Evolutionary conservation across 768 basidiomycete species (phyloP), one percentile per base, ranked within the genome.

Genomic region (Naganishia onofrii): DNA sequence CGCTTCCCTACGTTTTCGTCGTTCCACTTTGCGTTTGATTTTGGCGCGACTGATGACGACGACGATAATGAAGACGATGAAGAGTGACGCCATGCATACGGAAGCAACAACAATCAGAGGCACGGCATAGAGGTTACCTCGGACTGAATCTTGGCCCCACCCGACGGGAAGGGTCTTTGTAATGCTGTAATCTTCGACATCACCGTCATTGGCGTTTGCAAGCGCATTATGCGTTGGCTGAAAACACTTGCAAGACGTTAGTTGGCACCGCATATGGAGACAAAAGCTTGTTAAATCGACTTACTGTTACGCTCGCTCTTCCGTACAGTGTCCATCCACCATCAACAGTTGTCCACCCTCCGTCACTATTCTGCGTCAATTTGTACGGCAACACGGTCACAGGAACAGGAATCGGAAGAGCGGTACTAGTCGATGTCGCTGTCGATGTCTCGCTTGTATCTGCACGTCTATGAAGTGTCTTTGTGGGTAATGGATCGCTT

Each of bases 41-140:
- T 80, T 80, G 6, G 75, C 72, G 6, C 79, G 73, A 19, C 71
- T 67, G 26, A 78, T 65, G n/a, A 76, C 75, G 70, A 63, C 77
- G 76, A 77, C 60, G 15, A 77, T 66, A 55, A 79, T 75, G 13
- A 67, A 64, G 34, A 70, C 73, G n/a, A 78, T 75, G 32, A 81
- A 75, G 48, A 72, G 54, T 3, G 72, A 52, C 3, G 80, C 74
- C 38, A 81, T 46, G 63, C 79, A 73, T n/a, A 77, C 72, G 42
- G 74, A 76, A 4, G 76, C 74, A 31, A 76, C 73, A 19, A 72
- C 76, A 31, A 81, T 81, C 23, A 81, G 71, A 0, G 80, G 80
- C 15, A 78, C 75, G 60, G 73, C 73, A 63, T 81, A 81, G 26
- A 78, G 73, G 55, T 75, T 74, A 5, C 78, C 75, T 52, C 80